Percentiles rank a stretch among this genome's conserved stretches.
Evolutionary conservation across 495 filamentous ascomycete species (phyloP).

Genomic region (Xylaria palmicola): DNA sequence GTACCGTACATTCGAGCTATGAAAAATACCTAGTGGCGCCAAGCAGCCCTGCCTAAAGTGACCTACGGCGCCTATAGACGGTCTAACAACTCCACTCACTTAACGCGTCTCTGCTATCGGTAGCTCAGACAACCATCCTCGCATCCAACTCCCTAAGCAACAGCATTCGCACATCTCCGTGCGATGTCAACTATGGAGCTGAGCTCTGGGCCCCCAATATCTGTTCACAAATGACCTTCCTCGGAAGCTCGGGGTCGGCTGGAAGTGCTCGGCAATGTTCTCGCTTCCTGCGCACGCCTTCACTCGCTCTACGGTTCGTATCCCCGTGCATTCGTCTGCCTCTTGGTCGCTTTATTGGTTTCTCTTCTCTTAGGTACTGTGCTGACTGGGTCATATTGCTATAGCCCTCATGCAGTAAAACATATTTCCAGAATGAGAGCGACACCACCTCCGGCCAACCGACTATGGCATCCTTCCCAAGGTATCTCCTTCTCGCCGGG

Average conservation of each 20-base stretch:
- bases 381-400: conserved; percentile 10
- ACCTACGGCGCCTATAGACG: too few species aligned
- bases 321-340: neutral
- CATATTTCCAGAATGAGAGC: conserved; percentile 28
- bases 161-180: neutral
- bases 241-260: conserved; percentile 19
- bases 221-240: conserved; percentile 24
- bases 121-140: neutral
- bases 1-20: too few species aligned
- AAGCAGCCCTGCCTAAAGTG: too few species aligned
- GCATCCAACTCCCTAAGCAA: neutral
- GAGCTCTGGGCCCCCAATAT: conserved; percentile 8
- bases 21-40: too few species aligned
- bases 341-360: neutral
- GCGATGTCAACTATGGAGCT: conserved; percentile 23
- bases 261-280: conserved; percentile 26
- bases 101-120: neutral
- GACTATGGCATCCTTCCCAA: conserved; percentile 39
- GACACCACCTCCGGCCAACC: conserved; percentile 23
- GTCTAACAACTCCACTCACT: neutral
- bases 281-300: conserved; percentile 14
- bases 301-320: conserved; percentile 8
- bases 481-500: conserved; percentile 39
- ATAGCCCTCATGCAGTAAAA: conserved; percentile 13
- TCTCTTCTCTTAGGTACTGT: neutral